Percentiles rank a stretch among this genome's conserved stretches.
phyloP scores from a whole-genome alignment of 192 early-diverging fungal species.

The Mortierella hygrophila region DNA sequence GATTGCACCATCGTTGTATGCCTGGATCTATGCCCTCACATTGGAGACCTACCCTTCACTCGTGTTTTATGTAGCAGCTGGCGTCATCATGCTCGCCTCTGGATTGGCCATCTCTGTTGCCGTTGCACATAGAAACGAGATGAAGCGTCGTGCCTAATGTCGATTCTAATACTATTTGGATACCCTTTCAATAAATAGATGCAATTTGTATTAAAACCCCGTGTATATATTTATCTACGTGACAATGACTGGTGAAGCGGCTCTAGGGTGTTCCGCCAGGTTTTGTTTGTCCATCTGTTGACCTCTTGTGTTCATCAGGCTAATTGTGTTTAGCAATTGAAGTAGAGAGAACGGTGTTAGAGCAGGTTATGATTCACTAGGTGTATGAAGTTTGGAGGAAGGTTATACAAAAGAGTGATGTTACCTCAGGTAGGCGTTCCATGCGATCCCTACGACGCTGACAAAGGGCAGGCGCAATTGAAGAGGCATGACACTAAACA shows the following conservation, averaged over 20 bases:
- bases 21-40: slow-evolving; percentile 26
- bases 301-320: slow-evolving; percentile 9
- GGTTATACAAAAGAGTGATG: neutral
- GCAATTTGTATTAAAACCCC: neutral
- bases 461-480: slow-evolving; percentile 77
- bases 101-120: neutral
- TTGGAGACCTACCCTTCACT: slow-evolving; percentile 14
- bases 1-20: slow-evolving; percentile 15
- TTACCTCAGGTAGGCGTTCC: slow-evolving; percentile 82
- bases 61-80: slow-evolving; percentile 14
- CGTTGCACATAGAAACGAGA: neutral
- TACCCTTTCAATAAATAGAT: neutral
- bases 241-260: neutral
- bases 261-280: neutral
- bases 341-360: neutral
- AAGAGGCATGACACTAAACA: slow-evolving; percentile 66
- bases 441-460: slow-evolving; percentile 78
- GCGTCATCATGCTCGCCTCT: neutral
- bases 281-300: neutral
- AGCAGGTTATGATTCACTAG: neutral
- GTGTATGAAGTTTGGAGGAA: neutral
- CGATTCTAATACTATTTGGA: neutral
- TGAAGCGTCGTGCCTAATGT: neutral
- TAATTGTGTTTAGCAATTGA: neutral
- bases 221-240: neutral